Base-by-base conservation (phyloP, 2,329 filamentous ascomycete species). In the Aspergillus sp. region DNA sequence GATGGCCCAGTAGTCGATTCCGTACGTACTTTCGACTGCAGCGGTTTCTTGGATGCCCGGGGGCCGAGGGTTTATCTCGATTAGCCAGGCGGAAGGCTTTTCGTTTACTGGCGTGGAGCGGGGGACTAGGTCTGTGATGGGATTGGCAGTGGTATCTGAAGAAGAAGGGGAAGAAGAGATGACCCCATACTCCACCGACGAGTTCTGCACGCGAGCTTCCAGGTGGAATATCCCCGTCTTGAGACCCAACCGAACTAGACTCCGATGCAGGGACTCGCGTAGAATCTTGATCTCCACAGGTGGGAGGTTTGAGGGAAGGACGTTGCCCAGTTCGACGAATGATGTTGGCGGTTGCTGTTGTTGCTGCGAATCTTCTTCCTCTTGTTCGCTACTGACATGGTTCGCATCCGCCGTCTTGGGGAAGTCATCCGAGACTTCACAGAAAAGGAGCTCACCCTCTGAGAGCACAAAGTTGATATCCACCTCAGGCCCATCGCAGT, bases 401-500 rank as follows among this genome's bases (percentile, higher is more conserved):
- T 41, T 41, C 34, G 17, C 13, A 25, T 65, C 61, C 0, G 48
- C 63, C 9, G 30, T 17, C 34, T 65, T 54, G 8, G 66, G 66
- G 19, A 66, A 61, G 13, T 66, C 57, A 25, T 68, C 64, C 3
- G 34, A 61, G 3, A 64, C 19, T 28, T 68, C 66, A 31, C 47
- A 57, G n/a, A 65, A 65, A 7, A 68, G 41, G 0, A 62, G 13
- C 28, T 68, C 61, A 1, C 61, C 61, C 11, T 69, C 57, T 6
- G 38, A 45, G 3, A 68, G 50, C 3, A 67, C 62, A 23, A 69
- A 55, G 28, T 68, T 67, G 25, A 50, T 51, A n/a, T 67, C 60
- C 1, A 68, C 54, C 52, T 69, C 66, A 0, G 64, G 59, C 8
- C 67, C 64, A 23, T 64, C 59, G 28, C 54, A 53, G 52, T 67